Evolutionary conservation across 2,329 filamentous ascomycete genomes (phyloP), one percentile per base, ranked within the genome.

Genomic region (Pseudopithomyces chartarum): DNA sequence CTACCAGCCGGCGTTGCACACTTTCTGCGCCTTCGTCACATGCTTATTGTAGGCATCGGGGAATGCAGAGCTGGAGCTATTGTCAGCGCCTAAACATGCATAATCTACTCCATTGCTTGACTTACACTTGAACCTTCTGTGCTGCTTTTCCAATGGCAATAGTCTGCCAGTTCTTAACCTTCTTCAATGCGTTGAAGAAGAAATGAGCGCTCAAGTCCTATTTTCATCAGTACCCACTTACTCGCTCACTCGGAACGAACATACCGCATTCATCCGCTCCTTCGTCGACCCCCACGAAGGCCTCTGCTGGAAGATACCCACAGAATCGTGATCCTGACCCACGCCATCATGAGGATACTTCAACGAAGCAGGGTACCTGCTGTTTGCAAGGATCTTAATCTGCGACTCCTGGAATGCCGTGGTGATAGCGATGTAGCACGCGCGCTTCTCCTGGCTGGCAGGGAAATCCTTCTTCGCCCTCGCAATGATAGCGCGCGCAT

Each of bases 71-170:
- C 54, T 56, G 17, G 8, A 19, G 12, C 7, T 2, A 26, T 10
- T 20, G 6, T 39, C 10, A 32, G 17, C 11, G n/a, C 17, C n/a
- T 8, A 23, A 4, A 17, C 12, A 29, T 19, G 19, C 17, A 12
- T 23, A 29, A 8, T 29, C 26, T 29, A 19, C 6, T 6, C 15
- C 17, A 32, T 6, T 3, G 12, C 22, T 15, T 7, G 47, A 51
- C 54, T 47, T 52, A 56, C 54, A 56, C 54, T 23, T 56, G 54
- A 6, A 56, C 54, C 17, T 56, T 56, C 29, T 56, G 54, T 12
- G 54, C 54, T 2, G 54, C 54, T 19, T 40, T 29, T 32, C 40
- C 54, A 29, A 56, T 56, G 10, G 40, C 22, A 17, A 56, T 22
- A 13, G n/a, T 39, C 10, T 32, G 32, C 54, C 54, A 56, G 34